Evolutionary conservation across 805 yeast species (phyloP).

Genomic region (Myxozyma udenii): DNA sequence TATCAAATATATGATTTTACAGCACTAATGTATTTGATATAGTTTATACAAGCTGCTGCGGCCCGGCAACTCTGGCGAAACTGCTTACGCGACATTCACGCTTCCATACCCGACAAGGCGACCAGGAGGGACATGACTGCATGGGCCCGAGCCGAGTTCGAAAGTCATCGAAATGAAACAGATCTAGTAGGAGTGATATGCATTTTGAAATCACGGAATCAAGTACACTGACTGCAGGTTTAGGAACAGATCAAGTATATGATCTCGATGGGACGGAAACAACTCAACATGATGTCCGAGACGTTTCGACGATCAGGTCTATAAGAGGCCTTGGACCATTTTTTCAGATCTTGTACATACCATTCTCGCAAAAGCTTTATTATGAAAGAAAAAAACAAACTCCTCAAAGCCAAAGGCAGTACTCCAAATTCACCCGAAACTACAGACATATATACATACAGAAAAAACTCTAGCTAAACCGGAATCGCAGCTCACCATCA

Average conservation of each 20-base stretch:
- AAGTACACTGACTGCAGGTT: not conserved
- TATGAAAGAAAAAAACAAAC: no score
- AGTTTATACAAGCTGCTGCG: slow-evolving; percentile 18
- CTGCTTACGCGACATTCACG: slow-evolving; percentile 8
- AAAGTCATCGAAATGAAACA: slow-evolving; percentile 12
- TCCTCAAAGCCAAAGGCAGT: no score
- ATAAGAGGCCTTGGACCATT: not conserved
- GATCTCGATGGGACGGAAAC: slow-evolving; percentile 15
- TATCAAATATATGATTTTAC: not conserved
- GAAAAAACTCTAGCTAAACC: slow-evolving; percentile 4
- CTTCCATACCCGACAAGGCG: slow-evolving; percentile 1
- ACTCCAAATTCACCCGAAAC: no score
- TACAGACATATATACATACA: not conserved
- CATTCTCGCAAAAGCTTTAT: no score
- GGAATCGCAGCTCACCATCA: slow-evolving; percentile 15
- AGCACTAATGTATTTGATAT: not conserved
- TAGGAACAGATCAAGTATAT: slow-evolving; percentile 15
- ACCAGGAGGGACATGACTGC: slow-evolving; percentile 6
- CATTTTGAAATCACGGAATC: not conserved
- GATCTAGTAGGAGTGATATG: slow-evolving; percentile 10
- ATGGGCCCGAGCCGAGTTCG: slow-evolving; percentile 19
- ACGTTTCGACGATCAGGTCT: slow-evolving; percentile 12
- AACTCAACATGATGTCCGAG: slow-evolving; percentile 17
- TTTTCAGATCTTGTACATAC: no score
- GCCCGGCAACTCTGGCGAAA: slow-evolving; percentile 18